These are phyloP conservation scores for Rhytidhysteron rufulum DNA, from an alignment of 2,329 filamentous ascomycete genomes.

Conservation along the genomic window DNA sequence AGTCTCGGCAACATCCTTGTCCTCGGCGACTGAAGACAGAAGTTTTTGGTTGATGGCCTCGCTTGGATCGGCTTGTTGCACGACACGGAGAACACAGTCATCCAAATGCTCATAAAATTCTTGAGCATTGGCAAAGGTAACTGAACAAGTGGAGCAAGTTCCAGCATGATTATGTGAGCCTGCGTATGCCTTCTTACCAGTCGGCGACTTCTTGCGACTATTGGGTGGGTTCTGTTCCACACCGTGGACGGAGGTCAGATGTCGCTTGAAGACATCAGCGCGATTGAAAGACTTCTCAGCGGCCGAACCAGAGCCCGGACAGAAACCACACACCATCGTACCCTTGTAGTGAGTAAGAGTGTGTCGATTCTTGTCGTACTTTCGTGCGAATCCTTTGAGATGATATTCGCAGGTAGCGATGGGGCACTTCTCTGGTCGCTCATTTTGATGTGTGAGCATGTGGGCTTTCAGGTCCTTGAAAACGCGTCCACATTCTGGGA, in stretches of 20 bases:
- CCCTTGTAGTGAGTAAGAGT: constrained; percentile 95
- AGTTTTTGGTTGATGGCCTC: constrained; percentile 42
- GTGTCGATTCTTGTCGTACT: constrained; percentile 95
- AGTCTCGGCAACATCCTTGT: constrained; percentile 37
- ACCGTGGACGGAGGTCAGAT: constrained; percentile 83
- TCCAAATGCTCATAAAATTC: constrained; percentile 97
- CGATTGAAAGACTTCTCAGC: constrained; percentile 95
- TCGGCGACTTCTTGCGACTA: constrained; percentile 69
- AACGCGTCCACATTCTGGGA: constrained; percentile 76
- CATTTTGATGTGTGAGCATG: constrained; percentile 88
- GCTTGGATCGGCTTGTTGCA: constrained; percentile 43
- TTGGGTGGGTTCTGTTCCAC: constrained; percentile 93
- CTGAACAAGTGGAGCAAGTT: constrained; percentile 87
- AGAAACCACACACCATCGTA: constrained; percentile 95
- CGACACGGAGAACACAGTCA: constrained; percentile 62
- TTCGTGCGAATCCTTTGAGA: constrained; percentile 85
- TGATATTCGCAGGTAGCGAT: constrained; percentile 91
- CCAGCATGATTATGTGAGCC: constrained; percentile 72
- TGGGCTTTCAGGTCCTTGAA: constrained; percentile 94
- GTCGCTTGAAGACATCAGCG: constrained; percentile 92
- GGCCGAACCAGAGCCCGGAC: constrained; percentile 80
- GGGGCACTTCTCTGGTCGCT: constrained; percentile 90
- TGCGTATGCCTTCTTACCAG: constrained; percentile 61
- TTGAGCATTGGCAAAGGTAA: constrained; percentile 79
- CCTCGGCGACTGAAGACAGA: constrained; percentile 37